These are phyloP conservation scores for Magnusiomyces sp. DNA, from an alignment of 1,139 yeast genomes.

Conservation along the genomic window DNA sequence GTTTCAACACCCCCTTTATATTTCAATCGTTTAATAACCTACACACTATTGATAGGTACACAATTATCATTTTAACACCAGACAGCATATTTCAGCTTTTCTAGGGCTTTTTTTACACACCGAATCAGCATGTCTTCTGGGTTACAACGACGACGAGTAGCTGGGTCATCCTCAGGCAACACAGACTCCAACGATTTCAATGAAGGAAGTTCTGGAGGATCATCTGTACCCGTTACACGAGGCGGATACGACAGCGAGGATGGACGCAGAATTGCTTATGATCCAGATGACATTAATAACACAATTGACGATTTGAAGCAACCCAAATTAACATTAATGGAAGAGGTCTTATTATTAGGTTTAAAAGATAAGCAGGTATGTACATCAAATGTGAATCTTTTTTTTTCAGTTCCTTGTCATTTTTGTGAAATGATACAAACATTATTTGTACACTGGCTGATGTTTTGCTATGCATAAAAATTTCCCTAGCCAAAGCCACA, in stretches of 20 bases:
- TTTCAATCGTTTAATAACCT: no score
- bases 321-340: slow-evolving; percentile 88
- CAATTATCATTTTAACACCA: no score
- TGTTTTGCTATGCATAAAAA: background rate
- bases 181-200: slow-evolving; percentile 4
- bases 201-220: slow-evolving; percentile 3
- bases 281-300: slow-evolving; percentile 58
- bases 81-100: no score
- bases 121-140: slow-evolving; percentile 28
- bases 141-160: slow-evolving; percentile 43
- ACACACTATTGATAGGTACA: no score
- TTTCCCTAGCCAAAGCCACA: background rate
- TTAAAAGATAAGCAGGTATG: slow-evolving; percentile 71
- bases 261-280: slow-evolving; percentile 70
- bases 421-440: background rate
- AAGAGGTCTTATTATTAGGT: slow-evolving; percentile 87
- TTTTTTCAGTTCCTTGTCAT: background rate
- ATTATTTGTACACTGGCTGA: no score
- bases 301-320: slow-evolving; percentile 40
- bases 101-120: no score
- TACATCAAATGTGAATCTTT: slow-evolving; percentile 4
- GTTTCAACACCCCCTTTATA: no score
- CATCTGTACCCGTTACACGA: slow-evolving; percentile 6
- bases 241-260: slow-evolving; percentile 18
- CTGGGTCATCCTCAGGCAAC: slow-evolving; percentile 17